Base-by-base conservation (phyloP, 1,139 yeast genomes). In the Blastobotrys aristatus region DNA sequence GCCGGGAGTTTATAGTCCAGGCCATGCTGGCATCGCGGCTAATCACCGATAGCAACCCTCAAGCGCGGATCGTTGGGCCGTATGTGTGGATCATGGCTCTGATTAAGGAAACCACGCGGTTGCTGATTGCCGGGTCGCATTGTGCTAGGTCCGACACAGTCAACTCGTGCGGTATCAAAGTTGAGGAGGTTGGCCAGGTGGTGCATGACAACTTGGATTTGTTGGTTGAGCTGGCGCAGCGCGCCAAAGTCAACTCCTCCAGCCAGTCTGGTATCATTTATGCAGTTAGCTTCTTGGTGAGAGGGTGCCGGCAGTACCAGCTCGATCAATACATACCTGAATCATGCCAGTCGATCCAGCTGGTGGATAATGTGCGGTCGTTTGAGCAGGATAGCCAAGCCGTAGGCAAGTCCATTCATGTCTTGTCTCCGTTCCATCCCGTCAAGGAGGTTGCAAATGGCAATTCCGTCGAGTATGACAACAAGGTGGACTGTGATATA, bases 41-140 rank as follows among this genome's bases (percentile, higher is more conserved):
- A 4, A 30, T 43, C 2, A 22, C 22, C 27, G 46, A 43, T 3
- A 34, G 16, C 16, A 32, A 14, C 30, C 14, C 22, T 18, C 29
- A 30, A 16, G 35, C 39, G 17, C 27, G 27, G 20, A 4, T 20
- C 8, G 29, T 31, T 2, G 32, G 39, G 3, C 21, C 14, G 13
- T 17, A 36, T 39, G 33, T 22, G 21, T 43, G 46, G 46, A n/a
- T 33, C 7, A 24, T 36, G 18, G 6, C 22, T 14, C n/a, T 43
- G 17, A n/a, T 43, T 20, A 35, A 36, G 11, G 46, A 43, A 22
- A 35, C 24, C 27, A 43, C 46, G 7, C 40, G 46, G 22, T 11
- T 43, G 22, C 27, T 43, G 18, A 36, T 43, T 2, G 38, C 46
- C 7, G 34, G 41, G 4, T 26, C 40, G n/a, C 29, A 29, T 7